Base-by-base conservation (phyloP, 2,329 filamentous ascomycete species). In the Talaromyces amestolkiae region DNA sequence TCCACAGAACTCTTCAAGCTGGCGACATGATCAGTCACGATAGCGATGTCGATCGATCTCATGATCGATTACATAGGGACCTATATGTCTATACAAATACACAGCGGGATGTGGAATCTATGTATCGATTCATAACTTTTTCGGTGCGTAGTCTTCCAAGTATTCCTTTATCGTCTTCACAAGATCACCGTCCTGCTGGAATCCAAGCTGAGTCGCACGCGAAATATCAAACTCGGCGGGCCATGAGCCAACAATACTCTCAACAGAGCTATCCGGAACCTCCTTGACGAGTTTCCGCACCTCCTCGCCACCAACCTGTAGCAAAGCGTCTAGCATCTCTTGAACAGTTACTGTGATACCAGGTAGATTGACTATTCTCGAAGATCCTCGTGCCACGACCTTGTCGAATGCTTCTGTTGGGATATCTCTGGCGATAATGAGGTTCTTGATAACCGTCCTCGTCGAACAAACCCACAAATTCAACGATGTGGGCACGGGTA, bases 351-450 rank as follows among this genome's bases (percentile, higher is more conserved):
- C 60, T 15, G 61, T 63, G 19, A 63, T 56, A 22, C 61, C 61
- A 9, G 61, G 61, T 45, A 63, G 51, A 63, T 63, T 56, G n/a
- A 63, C 47, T 31, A 63, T 54, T 37, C 60, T 51, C n/a, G 61
- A 56, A 9, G 49, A 53, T 24, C 49, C 61, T 9, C 39, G 17
- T 4, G 22, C 17, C 15, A 45, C 35, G 5, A 39, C 49, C 19
- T 41, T 33, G 22, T 37, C 22, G 15, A 56, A 63, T 56, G 61
- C 49, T 56, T 63, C 49, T 19, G 49, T 56, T 7, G 61, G 49
- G 3, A 63, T 39, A 45, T 56, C 49, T 33, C 61, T 41, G 1
- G 61, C 49, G n/a, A 63, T 63, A 41, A 56, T 43, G 5, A 63
- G 37, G 15, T 63, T 63, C 31, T 22, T 63, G 17, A 56, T 63